phyloP scores from a whole-genome alignment of 169 alveolate species.

The Hepatocystis sp. region DNA sequence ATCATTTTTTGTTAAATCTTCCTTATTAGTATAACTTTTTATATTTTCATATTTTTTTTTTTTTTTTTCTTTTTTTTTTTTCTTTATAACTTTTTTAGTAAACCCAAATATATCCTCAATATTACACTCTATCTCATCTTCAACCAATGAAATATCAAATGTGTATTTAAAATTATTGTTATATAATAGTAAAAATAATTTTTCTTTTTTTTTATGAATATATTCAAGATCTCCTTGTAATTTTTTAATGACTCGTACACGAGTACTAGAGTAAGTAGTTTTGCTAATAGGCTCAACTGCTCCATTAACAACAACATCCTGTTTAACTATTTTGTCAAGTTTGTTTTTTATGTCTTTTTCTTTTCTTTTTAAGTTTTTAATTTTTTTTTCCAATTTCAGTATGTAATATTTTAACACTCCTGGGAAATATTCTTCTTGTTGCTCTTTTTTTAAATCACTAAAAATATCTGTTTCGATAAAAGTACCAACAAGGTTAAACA shows the following conservation, averaged over 20 bases:
- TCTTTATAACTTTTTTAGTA: constrained; percentile 52
- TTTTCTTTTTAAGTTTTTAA: constrained; percentile 16
- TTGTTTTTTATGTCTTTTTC: constrained; percentile 44
- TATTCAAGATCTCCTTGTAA: constrained; percentile 4
- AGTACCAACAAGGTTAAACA: constrained; percentile 15
- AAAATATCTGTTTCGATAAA: constrained; percentile 42
- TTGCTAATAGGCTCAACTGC: too few species aligned
- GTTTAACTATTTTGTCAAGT: too few species aligned
- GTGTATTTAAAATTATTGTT: constrained; percentile 42
- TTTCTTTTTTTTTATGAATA: constrained; percentile 28
- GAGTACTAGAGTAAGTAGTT: too few species aligned
- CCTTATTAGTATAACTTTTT: too few species aligned
- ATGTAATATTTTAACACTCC: constrained; percentile 65
- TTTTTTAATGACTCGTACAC: too few species aligned
- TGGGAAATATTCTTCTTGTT: constrained; percentile 41
- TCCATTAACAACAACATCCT: too few species aligned
- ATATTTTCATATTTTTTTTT: too few species aligned
- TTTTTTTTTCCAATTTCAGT: constrained; percentile 53
- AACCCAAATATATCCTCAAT: constrained; percentile 43
- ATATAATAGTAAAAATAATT: constrained; percentile 22
- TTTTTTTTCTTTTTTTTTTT: not conserved
- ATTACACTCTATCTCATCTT: constrained; percentile 31
- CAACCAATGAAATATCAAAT: constrained; percentile 53
- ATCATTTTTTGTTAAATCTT: too few species aligned
- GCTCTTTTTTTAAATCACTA: constrained; percentile 61